These are phyloP conservation scores for Salix dunnii DNA, from an alignment of 345 rosid species.

Conservation along the genomic window DNA sequence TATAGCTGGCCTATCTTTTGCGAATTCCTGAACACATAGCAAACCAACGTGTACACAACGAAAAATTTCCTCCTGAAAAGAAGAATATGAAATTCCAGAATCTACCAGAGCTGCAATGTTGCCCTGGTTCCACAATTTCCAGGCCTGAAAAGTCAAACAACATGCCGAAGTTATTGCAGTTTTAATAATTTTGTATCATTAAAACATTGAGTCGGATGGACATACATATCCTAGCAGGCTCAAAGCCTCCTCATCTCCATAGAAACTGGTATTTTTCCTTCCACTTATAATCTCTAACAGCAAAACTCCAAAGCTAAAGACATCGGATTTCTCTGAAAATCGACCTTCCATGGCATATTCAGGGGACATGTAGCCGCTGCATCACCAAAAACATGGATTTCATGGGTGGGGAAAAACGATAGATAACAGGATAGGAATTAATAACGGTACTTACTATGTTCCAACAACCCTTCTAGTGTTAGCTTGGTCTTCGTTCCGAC, in stretches of 20 bases:
- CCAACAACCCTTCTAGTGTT: slow-evolving; percentile 27
- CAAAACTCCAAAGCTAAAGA: slow-evolving; percentile 10
- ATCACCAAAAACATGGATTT: neutral
- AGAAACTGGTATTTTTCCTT: neutral
- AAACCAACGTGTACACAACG: too few species aligned
- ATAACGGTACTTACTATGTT: slow-evolving; percentile 15
- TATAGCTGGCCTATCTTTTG: too few species aligned
- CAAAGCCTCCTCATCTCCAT: neutral
- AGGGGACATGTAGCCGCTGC: slow-evolving; percentile 16
- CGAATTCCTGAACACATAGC: too few species aligned
- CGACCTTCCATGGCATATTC: slow-evolving; percentile 11
- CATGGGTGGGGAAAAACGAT: neutral
- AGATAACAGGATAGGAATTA: neutral
- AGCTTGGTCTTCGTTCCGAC: slow-evolving; percentile 20
- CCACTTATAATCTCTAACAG: slow-evolving; percentile 9
- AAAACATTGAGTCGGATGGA: neutral
- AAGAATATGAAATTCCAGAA: too few species aligned
- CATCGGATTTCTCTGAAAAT: slow-evolving; percentile 10
- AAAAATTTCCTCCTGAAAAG: too few species aligned
- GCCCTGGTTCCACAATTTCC: too few species aligned
- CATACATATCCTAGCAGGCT: slow-evolving; percentile 15
- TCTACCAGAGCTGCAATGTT: too few species aligned
- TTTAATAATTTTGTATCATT: too few species aligned
- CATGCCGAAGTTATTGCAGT: too few species aligned
- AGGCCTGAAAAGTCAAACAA: too few species aligned